Evolutionary conservation across 805 yeast species (phyloP), one percentile per base, ranked within the genome.

Genomic region (Wickerhamiella vanderwaltii): DNA sequence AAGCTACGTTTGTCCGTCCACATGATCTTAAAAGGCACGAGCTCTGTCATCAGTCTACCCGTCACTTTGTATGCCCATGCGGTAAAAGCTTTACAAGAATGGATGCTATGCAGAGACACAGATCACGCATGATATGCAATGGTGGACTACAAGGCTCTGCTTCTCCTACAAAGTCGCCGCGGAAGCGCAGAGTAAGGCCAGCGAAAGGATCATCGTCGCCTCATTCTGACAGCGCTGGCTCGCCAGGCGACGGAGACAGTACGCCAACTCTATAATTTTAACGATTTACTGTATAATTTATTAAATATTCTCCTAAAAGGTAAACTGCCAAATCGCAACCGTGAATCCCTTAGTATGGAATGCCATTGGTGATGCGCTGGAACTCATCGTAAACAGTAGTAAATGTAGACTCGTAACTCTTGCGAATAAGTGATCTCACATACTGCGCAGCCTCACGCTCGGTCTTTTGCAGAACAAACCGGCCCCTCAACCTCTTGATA

Each of bases 381-480:
- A 91, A 91, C 64, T 87, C 96, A 58, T 91, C 99, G 61, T 91
- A 91, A 16, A 95, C 97, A 56, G 79, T 82, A 26, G 98, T 91
- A 55, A 79, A 85, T 53, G 75, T 64, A 62, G 94, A 81, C 60
- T 88, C 97, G 60, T 76, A 80, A 45, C 93, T 77, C 64, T 79
- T 81, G 49, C 67, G 69, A 48, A 91, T 78, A 62, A 91, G 70
- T 1, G 75, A 71, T 48, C 82, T 71, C 76, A 91, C 80, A 51
- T 69, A 73, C 26, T 66, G 54, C 7, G 94, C 85, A 6, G 96
- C 96, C 36, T 88, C 95, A 43, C 74, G 77, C 41, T 88, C 96
- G 23, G 73, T 63, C 61, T 79, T 86, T 19, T 71, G 66, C 17
- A 94, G 83, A 26, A 73, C 95, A 65, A 91, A 88, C 51, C 99